Percentiles rank a stretch among this genome's conserved stretches.
Conservation (phyloP, 352 stramenopile species). For the Globisporangium parvum region DNA sequence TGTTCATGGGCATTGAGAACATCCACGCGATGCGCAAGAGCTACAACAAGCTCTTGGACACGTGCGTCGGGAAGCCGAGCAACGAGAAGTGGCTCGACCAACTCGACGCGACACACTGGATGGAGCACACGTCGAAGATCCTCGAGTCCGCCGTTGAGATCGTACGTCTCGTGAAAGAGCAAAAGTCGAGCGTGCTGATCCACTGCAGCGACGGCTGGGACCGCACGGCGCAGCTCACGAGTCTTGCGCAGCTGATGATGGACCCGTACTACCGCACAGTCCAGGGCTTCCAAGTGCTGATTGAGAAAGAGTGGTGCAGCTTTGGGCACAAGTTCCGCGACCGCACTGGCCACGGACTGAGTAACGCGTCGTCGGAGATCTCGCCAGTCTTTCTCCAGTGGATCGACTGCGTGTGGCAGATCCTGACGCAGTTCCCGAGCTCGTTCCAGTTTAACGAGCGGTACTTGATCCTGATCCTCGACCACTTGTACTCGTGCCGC, state of each 20-base stretch:
- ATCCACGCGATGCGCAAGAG: slow-evolving; percentile 90
- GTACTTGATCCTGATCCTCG: slow-evolving; percentile 74
- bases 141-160: slow-evolving; percentile 81
- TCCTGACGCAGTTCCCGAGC: slow-evolving; percentile 66
- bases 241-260: slow-evolving; percentile 80
- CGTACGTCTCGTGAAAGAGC: slow-evolving; percentile 65
- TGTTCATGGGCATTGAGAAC: slow-evolving; percentile 91
- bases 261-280: slow-evolving; percentile 90
- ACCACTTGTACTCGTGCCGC: slow-evolving; percentile 77
- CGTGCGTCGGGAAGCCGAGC: slow-evolving; percentile 51
- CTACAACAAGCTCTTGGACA: slow-evolving; percentile 70
- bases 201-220: slow-evolving; percentile 99
- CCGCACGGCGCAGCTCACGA: slow-evolving; percentile 84
- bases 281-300: slow-evolving; percentile 72
- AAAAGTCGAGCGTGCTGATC: slow-evolving; percentile 92
- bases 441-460: slow-evolving; percentile 86
- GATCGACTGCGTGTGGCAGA: slow-evolving; percentile 85
- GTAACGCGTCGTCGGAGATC: slow-evolving; percentile 84
- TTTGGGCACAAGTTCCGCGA: slow-evolving; percentile 89
- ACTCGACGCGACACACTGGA: slow-evolving; percentile 61
- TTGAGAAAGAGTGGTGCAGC: slow-evolving; percentile 88
- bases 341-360: slow-evolving; percentile 50
- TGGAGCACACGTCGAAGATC: slow-evolving; percentile 76
- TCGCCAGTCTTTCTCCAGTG: slow-evolving; percentile 96
- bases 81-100: slow-evolving; percentile 83